Percentiles rank a stretch among this genome's conserved stretches.
phyloP scores from a whole-genome alignment of 345 rosid species.

The Arabidopsis arenosa region DNA sequence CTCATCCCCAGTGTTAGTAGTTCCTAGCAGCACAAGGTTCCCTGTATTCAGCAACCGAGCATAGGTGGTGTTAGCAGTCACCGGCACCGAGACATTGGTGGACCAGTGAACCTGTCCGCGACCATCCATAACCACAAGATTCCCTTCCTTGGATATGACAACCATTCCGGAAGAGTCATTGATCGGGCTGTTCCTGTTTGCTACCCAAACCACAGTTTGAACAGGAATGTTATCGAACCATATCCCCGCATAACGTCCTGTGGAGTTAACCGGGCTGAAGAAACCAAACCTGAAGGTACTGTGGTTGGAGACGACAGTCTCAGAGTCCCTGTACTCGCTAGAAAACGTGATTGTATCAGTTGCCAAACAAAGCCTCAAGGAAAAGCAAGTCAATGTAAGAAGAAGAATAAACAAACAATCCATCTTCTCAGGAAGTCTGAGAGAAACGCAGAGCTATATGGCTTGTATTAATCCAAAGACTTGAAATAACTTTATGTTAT shows the following conservation, averaged over 20 bases:
- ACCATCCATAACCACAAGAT: slow-evolving; percentile 54
- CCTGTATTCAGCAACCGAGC: slow-evolving; percentile 56
- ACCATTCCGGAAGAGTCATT: slow-evolving; percentile 52
- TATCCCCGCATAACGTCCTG: slow-evolving; percentile 53
- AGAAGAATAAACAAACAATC: neutral
- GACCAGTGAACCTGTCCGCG: slow-evolving; percentile 55
- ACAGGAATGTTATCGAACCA: slow-evolving; percentile 47
- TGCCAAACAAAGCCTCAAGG: slow-evolving; percentile 27
- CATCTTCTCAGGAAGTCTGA: slow-evolving; percentile 9
- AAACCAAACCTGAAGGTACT: slow-evolving; percentile 54
- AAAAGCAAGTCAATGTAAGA: slow-evolving; percentile 34
- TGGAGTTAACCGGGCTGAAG: slow-evolving; percentile 54
- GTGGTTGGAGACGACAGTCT: slow-evolving; percentile 39
- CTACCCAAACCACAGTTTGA: slow-evolving; percentile 53
- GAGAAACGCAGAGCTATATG: neutral
- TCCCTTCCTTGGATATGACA: slow-evolving; percentile 51
- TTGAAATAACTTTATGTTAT: neutral
- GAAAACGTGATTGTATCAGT: slow-evolving; percentile 38
- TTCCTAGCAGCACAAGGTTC: slow-evolving; percentile 51
- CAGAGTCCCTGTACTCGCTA: slow-evolving; percentile 44
- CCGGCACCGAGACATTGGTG: slow-evolving; percentile 39
- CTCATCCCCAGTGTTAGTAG: neutral
- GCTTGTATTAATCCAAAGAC: neutral
- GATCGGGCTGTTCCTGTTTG: slow-evolving; percentile 54
- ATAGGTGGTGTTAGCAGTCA: slow-evolving; percentile 23